Conservation (phyloP, 305 asterid species). For the Ilex paraguariensis region DNA sequence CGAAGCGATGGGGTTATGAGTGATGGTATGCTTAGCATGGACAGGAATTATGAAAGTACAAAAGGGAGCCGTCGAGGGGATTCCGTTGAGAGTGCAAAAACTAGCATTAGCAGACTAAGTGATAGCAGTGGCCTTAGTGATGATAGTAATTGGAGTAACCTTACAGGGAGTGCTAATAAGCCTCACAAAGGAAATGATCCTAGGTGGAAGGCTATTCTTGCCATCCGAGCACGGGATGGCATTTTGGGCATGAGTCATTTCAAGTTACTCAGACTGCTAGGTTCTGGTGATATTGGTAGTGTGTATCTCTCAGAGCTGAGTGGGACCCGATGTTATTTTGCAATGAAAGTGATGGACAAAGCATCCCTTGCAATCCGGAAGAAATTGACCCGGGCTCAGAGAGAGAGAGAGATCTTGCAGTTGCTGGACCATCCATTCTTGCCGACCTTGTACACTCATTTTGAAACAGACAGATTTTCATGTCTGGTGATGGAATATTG, state of each 20-base stretch:
- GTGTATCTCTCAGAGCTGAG: conserved; percentile 92
- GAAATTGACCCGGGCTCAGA: conserved; percentile 82
- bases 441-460: conserved; percentile 95
- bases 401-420: conserved; percentile 92
- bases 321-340: conserved; percentile 74
- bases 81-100: conserved; percentile 85
- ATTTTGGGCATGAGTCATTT: conserved; percentile 89
- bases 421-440: conserved; percentile 94
- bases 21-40: conserved; percentile 84
- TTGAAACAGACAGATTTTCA: conserved; percentile 83
- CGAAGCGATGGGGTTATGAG: conserved; percentile 77
- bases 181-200: conserved; percentile 98
- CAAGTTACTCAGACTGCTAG: conserved; percentile 76
- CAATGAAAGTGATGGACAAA: conserved; percentile 98
- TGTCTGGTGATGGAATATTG: conserved; percentile 98
- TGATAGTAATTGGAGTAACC: conserved; percentile 93
- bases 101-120: conserved; percentile 83
- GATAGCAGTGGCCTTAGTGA: conserved; percentile 93
- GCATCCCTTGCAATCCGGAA: conserved; percentile 91
- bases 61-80: conserved; percentile 76
- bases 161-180: conserved; percentile 82
- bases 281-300: conserved; percentile 95
- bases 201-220: conserved; percentile 91
- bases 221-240: conserved; percentile 73
- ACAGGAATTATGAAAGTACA: conserved; percentile 54